Percentiles rank a stretch among this genome's conserved stretches.
These are phyloP conservation scores for Cicer yamashitae DNA, from an alignment of 306 rosid genomes.

Conservation along the genomic window DNA sequence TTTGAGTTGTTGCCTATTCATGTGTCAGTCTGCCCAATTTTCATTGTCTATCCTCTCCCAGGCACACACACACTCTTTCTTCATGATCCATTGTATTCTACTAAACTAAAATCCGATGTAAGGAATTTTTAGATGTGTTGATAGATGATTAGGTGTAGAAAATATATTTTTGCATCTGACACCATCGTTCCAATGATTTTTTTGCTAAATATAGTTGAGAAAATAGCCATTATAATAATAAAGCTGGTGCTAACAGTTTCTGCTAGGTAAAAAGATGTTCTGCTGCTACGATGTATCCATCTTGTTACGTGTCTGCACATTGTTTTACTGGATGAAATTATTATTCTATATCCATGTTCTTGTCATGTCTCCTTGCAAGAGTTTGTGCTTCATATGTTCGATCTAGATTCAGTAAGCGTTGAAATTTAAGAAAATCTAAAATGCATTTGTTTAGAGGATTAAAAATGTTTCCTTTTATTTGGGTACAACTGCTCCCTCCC, in stretches of 20 bases:
- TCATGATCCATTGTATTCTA: not conserved
- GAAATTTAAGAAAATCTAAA: not conserved
- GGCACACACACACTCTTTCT: not conserved
- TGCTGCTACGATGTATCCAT: not conserved
- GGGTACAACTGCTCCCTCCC: not conserved
- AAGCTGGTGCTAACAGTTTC: not conserved
- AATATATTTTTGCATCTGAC: slow-evolving; percentile 14
- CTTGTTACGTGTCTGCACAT: not conserved
- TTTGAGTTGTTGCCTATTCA: slow-evolving; percentile 16
- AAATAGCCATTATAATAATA: not conserved
- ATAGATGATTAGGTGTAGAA: slow-evolving; percentile 37
- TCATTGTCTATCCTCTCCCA: not conserved
- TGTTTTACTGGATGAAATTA: not conserved
- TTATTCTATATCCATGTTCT: not conserved
- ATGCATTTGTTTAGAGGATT: not conserved
- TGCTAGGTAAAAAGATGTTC: not conserved
- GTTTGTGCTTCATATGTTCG: not conserved
- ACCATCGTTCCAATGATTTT: slow-evolving; percentile 4
- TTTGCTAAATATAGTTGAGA: not conserved
- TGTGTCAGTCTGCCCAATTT: slow-evolving; percentile 17
- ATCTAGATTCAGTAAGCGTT: not conserved
- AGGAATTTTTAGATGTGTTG: slow-evolving; percentile 38
- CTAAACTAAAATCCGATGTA: slow-evolving; percentile 36
- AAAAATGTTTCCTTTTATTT: no score
- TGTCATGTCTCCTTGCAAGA: not conserved